Conservation (phyloP, 2,329 filamentous ascomycete genomes). For the Pseudopyricularia javanii region DNA sequence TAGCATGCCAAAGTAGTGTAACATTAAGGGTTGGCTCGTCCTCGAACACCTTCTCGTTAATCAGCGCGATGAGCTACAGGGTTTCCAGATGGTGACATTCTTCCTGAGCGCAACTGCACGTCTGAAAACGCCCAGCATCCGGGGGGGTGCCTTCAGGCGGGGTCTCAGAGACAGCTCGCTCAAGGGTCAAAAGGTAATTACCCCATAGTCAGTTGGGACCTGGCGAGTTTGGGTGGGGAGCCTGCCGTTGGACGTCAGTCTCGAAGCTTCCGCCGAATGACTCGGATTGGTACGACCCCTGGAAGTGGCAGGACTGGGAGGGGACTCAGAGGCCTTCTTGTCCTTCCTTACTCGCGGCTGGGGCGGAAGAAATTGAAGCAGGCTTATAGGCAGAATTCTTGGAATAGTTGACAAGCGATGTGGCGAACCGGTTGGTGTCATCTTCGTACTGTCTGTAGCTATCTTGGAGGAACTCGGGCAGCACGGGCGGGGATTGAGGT, state of each 20-base stretch:
- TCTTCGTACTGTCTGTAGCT: neutral
- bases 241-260: neutral
- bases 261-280: neutral
- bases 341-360: neutral
- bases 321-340: neutral
- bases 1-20: neutral
- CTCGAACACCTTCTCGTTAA: neutral
- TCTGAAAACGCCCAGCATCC: neutral
- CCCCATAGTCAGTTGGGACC: neutral
- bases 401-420: neutral
- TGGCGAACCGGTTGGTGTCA: neutral
- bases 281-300: neutral
- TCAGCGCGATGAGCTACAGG: neutral
- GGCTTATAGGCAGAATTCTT: neutral
- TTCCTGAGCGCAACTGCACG: neutral
- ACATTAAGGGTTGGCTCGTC: neutral
- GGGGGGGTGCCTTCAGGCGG: neutral
- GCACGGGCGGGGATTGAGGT: too few relatives aligned
- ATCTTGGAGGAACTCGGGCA: neutral
- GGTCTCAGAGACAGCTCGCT: neutral
- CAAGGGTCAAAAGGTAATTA: neutral
- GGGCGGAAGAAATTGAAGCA: neutral
- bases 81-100: neutral
- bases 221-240: neutral
- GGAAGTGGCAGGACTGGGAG: neutral